Evolutionary conservation across 2,329 filamentous ascomycete species (phyloP), one percentile per base, ranked within the genome.

Genomic region (Fusarium sterilihyphosum): DNA sequence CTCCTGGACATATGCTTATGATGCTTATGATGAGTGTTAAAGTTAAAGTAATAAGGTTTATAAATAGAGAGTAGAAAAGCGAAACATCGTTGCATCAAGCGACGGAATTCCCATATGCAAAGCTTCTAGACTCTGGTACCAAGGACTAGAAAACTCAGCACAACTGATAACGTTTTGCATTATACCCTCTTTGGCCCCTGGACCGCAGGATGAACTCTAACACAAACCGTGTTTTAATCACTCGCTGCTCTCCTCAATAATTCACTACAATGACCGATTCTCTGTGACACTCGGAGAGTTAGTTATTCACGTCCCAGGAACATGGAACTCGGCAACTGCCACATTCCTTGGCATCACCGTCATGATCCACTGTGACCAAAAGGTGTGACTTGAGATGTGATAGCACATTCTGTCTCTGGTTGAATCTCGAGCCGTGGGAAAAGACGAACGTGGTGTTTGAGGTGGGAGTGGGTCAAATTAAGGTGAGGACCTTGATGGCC

Each of bases 401-500:
- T 29, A 59, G 17, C 52, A 52, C 52, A 41, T 40, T 52, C 13
- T 67, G 50, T 50, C 47, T 61, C 35, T 40, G 37, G 6, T 37
- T 31, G 26, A 49, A 26, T 35, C 17, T 31, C 20, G 26, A 52
- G 62, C 40, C 12, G 40, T 29, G 26, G 40, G 31, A 60, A 43
- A 56, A 22, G 29, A 38, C 46, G 37, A 60, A 44, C 29, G 29
- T 56, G 54, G 49, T 69, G 66, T 69, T 56, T 53, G 41, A 64
- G 53, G 60, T 63, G 50, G 58, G 61, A 68, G 76, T 79, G 77
- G 77, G 77, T 79, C 77, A 65, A 53, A 65, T 71, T 76, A 76
- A 78, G 74, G 77, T 78, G 77, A 78, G 77, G 60, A 78, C 77
- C 77, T 76, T 78, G 77, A 78, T 78, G 77, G 77, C 70, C 72